phyloP scores from a whole-genome alignment of 108 stramenopile genomes.

The Skeletonema grethae region DNA sequence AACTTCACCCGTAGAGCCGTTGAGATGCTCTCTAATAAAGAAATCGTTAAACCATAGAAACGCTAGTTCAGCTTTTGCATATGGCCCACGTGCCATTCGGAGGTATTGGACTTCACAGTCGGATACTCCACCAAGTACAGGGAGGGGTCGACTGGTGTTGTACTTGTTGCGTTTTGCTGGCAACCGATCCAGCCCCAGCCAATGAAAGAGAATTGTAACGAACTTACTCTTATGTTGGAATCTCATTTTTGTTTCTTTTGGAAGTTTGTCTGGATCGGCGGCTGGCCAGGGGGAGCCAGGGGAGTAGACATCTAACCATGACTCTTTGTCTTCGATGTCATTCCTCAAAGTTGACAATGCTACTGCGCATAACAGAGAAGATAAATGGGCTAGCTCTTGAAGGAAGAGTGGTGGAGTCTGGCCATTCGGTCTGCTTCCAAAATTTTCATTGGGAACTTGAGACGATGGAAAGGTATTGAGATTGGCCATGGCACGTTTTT shows the following conservation, averaged over 20 bases:
- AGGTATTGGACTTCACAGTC: conserved; percentile 66
- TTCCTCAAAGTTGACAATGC: conserved; percentile 74
- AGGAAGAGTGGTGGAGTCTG: conserved; percentile 73
- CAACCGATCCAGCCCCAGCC: conserved; percentile 57
- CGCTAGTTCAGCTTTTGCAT: conserved; percentile 70
- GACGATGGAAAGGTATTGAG: conserved; percentile 9
- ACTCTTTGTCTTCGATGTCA: conserved; percentile 66
- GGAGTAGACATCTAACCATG: conserved; percentile 61
- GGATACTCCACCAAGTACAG: conserved; percentile 74
- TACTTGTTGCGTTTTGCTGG: conserved; percentile 49
- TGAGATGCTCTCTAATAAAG: conserved; percentile 68
- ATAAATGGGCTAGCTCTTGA: conserved; percentile 74
- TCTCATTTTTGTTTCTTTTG: conserved; percentile 1
- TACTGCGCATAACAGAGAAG: conserved; percentile 66
- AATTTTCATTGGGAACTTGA: conserved; percentile 19
- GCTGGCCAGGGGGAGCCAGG: conserved; percentile 62
- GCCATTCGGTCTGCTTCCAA: conserved; percentile 29
- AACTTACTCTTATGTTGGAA: conserved; percentile 16
- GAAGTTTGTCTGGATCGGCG: conserved; percentile 63
- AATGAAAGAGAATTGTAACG: conserved; percentile 20
- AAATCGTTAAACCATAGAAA: conserved; percentile 72
- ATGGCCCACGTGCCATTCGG: conserved; percentile 69
- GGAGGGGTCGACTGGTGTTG: conserved; percentile 65
- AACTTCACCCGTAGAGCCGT: conserved; percentile 61
- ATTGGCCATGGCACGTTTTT: conserved; percentile 7